Conservation (phyloP, 2,329 filamentous ascomycete species). For the Corynespora cassiicola region DNA sequence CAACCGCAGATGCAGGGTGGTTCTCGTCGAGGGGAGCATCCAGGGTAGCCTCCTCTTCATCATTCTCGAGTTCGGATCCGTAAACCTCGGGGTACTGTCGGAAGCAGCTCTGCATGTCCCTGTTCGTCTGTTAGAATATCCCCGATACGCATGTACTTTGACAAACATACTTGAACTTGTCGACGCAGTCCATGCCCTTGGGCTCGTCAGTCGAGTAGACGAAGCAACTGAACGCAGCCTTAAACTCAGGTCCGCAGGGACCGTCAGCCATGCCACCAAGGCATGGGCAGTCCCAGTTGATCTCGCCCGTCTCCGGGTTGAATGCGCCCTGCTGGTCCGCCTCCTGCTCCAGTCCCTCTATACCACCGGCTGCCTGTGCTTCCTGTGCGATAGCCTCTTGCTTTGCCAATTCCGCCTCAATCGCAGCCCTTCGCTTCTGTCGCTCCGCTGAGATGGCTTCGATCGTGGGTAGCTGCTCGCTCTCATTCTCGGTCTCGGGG, state of each 20-base stretch:
- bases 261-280: slow-evolving; percentile 96
- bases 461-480: slow-evolving; percentile 6
- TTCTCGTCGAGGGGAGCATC: not conserved
- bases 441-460: slow-evolving; percentile 4
- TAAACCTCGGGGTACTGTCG: slow-evolving; percentile 91
- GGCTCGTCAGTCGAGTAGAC: slow-evolving; percentile 94
- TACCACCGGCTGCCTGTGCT: slow-evolving; percentile 39
- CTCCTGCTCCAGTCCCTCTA: slow-evolving; percentile 75
- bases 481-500: slow-evolving; percentile 4
- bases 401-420: slow-evolving; percentile 7
- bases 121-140: slow-evolving; percentile 45
- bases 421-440: slow-evolving; percentile 2
- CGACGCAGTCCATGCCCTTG: slow-evolving; percentile 97
- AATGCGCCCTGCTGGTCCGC: slow-evolving; percentile 89
- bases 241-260: slow-evolving; percentile 95
- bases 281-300: slow-evolving; percentile 99
- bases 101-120: slow-evolving; percentile 98
- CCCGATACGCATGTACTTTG: not conserved
- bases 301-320: slow-evolving; percentile 98
- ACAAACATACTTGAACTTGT: slow-evolving; percentile 90
- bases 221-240: slow-evolving; percentile 95
- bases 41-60: slow-evolving; percentile 65
- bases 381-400: slow-evolving; percentile 14
- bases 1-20: slow-evolving; percentile 2
- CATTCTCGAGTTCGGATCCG: slow-evolving; percentile 83